Evolutionary conservation across 2,329 filamentous ascomycete species (phyloP).

Genomic region (Colletotrichum abscissum): DNA sequence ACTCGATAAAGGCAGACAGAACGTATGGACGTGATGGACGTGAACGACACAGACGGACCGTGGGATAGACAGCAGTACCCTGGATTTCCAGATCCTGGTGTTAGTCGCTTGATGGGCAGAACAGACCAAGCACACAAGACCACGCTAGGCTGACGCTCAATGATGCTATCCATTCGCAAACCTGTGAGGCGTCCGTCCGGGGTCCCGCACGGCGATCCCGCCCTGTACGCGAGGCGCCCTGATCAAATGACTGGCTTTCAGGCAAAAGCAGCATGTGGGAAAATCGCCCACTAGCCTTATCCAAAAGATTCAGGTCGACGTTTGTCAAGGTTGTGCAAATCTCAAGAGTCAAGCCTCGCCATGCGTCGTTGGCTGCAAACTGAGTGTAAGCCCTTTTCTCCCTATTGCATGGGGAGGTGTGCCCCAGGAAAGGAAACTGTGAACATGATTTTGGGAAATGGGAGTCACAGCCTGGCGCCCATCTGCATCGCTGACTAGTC

Average conservation of each 20-base stretch:
- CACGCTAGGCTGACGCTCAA: slow-evolving; percentile 17
- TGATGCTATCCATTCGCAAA: slow-evolving; percentile 27
- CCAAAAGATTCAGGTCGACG: background rate
- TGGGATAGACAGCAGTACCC: background rate
- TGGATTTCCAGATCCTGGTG: background rate
- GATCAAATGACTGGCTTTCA: background rate
- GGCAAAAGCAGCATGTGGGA: background rate
- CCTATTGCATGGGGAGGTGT: background rate
- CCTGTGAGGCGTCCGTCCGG: slow-evolving; percentile 15
- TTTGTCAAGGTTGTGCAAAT: background rate
- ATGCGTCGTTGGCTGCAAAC: background rate
- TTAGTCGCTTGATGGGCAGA: background rate
- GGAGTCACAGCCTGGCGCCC: background rate
- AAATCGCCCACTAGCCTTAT: background rate
- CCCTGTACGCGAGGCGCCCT: slow-evolving; percentile 10
- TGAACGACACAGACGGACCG: background rate
- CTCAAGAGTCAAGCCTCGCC: background rate
- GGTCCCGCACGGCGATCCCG: background rate
- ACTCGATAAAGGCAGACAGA: background rate
- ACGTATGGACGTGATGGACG: background rate
- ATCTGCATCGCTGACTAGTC: background rate
- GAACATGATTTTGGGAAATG: background rate
- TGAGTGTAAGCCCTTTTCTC: no score
- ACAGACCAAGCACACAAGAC: no score
- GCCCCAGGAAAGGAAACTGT: background rate